phyloP scores from a whole-genome alignment of 2,329 filamentous ascomycete genomes.

The Fusarium sp. region DNA sequence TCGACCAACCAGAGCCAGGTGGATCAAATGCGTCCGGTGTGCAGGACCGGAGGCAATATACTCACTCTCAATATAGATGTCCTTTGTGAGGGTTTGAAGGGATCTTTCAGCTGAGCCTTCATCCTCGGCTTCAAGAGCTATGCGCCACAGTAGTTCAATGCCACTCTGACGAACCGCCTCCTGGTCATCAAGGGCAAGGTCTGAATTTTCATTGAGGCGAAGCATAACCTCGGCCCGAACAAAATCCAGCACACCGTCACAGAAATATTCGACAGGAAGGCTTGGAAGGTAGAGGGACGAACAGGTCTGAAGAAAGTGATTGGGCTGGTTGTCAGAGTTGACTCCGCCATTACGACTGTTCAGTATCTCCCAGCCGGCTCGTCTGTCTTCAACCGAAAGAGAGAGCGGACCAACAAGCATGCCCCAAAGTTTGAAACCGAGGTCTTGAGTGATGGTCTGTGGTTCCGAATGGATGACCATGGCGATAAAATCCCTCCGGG shows the following conservation, averaged over 20 bases:
- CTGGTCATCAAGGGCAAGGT: constrained; percentile 63
- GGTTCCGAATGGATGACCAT: constrained; percentile 72
- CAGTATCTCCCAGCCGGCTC: constrained; percentile 76
- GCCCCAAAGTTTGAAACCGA: constrained; percentile 77
- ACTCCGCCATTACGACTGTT: constrained; percentile 58
- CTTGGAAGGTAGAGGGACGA: constrained; percentile 67
- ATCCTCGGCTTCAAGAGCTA: constrained; percentile 77
- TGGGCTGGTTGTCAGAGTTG: constrained; percentile 52
- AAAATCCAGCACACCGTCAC: constrained; percentile 71
- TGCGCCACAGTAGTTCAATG: constrained; percentile 83
- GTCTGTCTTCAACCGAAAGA: constrained; percentile 69
- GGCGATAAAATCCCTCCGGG: constrained; percentile 68
- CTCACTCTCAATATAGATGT: constrained; percentile 74
- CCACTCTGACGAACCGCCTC: constrained; percentile 64
- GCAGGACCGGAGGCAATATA: constrained; percentile 64
- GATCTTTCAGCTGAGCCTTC: constrained; percentile 75
- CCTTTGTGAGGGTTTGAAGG: constrained; percentile 75
- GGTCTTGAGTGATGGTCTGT: constrained; percentile 68
- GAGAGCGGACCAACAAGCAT: constrained; percentile 75
- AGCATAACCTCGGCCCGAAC: constrained; percentile 64
- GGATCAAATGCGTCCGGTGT: constrained; percentile 66
- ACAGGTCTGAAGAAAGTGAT: constrained; percentile 67
- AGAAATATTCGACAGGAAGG: constrained; percentile 69
- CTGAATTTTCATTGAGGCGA: constrained; percentile 58
- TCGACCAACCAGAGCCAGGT: constrained; percentile 77